phyloP scores from a whole-genome alignment of 202 grass and related monocot species.

The Schoenoplectus triqueter region DNA sequence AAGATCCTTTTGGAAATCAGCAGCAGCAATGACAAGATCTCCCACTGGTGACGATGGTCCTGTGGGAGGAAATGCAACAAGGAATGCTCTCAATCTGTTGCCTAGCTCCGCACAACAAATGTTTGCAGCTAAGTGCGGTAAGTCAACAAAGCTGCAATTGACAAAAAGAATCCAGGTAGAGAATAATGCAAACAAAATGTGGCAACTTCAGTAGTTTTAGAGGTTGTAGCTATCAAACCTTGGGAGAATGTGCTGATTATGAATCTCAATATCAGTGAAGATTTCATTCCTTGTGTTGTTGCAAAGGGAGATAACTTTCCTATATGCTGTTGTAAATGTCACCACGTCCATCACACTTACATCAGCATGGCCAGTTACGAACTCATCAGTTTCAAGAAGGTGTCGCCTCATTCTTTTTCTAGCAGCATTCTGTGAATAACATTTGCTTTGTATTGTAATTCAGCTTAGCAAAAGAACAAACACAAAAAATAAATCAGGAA shows the following conservation, averaged over 20 bases:
- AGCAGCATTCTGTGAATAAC: slow-evolving; percentile 68
- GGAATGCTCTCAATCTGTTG: slow-evolving; percentile 81
- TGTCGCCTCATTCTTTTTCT: slow-evolving; percentile 83
- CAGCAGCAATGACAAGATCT: slow-evolving; percentile 89
- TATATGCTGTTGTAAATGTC: slow-evolving; percentile 72
- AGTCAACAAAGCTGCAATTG: slow-evolving; percentile 76
- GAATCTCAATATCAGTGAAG: slow-evolving; percentile 99
- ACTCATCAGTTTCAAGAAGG: slow-evolving; percentile 96
- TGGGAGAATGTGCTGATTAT: slow-evolving; percentile 92
- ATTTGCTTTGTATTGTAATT: slow-evolving; percentile 30
- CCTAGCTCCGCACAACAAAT: slow-evolving; percentile 86
- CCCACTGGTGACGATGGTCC: slow-evolving; percentile 81
- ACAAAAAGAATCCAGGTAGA: slow-evolving; percentile 30
- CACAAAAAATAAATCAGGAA: neutral
- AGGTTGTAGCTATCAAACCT: slow-evolving; percentile 50
- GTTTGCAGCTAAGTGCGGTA: slow-evolving; percentile 77
- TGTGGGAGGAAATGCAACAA: slow-evolving; percentile 83
- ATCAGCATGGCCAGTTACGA: slow-evolving; percentile 67
- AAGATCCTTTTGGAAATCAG: slow-evolving; percentile 96
- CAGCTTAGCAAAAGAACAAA: slow-evolving; percentile 30
- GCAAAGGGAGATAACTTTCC: slow-evolving; percentile 92
- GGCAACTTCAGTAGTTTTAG: slow-evolving; percentile 9
- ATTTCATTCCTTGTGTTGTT: slow-evolving; percentile 86
- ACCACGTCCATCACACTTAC: slow-evolving; percentile 64
- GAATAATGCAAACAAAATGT: slow-evolving; percentile 5